These are phyloP conservation scores for Ettlia oleoabundans DNA, from an alignment of 139 green algal genomes.

Conservation along the genomic window DNA sequence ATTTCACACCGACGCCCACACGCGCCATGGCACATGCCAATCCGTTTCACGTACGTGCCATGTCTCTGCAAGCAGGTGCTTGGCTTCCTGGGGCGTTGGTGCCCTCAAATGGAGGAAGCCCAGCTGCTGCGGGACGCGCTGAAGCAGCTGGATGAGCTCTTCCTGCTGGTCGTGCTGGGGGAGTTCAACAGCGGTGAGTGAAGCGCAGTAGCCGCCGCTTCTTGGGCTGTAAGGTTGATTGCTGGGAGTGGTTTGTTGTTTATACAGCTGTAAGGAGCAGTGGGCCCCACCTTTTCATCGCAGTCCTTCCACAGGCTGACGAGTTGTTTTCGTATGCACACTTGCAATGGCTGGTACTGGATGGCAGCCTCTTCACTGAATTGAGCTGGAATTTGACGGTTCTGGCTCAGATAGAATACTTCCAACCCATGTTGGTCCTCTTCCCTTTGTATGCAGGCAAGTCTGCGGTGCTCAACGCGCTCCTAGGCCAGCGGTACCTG, in stretches of 20 bases:
- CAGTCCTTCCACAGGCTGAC: too few relatives aligned
- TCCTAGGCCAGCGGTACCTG: constrained; percentile 86
- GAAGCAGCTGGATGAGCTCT: constrained; percentile 89
- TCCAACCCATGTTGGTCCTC: not conserved
- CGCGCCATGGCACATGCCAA: too few relatives aligned
- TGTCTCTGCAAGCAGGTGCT: constrained; percentile 8
- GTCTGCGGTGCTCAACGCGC: constrained; percentile 92
- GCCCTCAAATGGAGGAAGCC: constrained; percentile 62
- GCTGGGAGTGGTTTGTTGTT: too few relatives aligned
- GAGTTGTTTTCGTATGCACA: too few relatives aligned
- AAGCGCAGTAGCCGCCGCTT: not conserved
- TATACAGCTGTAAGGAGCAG: too few relatives aligned
- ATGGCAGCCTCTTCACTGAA: too few relatives aligned
- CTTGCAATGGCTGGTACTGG: too few relatives aligned
- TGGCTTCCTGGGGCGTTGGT: constrained; percentile 37
- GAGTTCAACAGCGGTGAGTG: constrained; percentile 89
- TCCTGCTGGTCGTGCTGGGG: constrained; percentile 96
- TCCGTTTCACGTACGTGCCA: too few relatives aligned
- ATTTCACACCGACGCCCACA: too few relatives aligned
- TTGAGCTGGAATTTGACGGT: too few relatives aligned
- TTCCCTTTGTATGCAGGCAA: constrained; percentile 59
- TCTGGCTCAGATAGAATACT: too few relatives aligned
- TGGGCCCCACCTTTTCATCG: too few relatives aligned
- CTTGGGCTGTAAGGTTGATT: not conserved
- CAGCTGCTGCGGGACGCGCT: constrained; percentile 67